A percentile compares a stretch with the other conserved stretches of the same genome.
Conservation (phyloP, 352 stramenopile genomes). For the Globisporangium orthogonon region DNA sequence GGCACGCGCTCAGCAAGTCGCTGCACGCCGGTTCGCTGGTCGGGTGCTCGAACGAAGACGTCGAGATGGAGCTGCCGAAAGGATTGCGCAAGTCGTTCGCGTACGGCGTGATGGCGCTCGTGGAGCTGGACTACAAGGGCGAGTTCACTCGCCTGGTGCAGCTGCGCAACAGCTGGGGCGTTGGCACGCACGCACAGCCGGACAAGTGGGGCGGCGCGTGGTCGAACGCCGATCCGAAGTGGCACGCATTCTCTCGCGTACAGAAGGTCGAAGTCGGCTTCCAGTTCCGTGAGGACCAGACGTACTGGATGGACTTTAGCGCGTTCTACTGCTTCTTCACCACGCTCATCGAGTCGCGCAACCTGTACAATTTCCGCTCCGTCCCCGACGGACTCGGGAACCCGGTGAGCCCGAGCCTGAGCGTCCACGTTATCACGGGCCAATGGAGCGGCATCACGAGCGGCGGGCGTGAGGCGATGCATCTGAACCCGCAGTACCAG, state of each 20-base stretch:
- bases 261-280: conserved; percentile 77
- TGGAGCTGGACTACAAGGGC: conserved; percentile 64
- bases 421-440: conserved; percentile 62
- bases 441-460: conserved; percentile 82
- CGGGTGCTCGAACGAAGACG: conserved; percentile 66
- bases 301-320: conserved; percentile 79
- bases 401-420: conserved; percentile 44
- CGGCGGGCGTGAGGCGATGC: conserved; percentile 71
- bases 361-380: conserved; percentile 81
- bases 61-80: conserved; percentile 48
- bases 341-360: conserved; percentile 67
- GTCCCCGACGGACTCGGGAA: conserved; percentile 57
- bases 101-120: conserved; percentile 70
- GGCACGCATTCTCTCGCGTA: conserved; percentile 59
- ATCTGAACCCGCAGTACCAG: conserved; percentile 84
- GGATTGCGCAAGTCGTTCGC: conserved; percentile 62
- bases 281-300: conserved; percentile 73
- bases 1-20: conserved; percentile 35
- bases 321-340: conserved; percentile 79
- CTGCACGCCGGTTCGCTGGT: conserved; percentile 61
- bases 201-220: conserved; percentile 69
- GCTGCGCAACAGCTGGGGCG: conserved; percentile 78
- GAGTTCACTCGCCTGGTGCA: conserved; percentile 53
- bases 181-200: conserved; percentile 46
- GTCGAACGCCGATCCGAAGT: conserved; percentile 64